Conservation (phyloP, 164 flowering plant species). For the Euptelea pleiosperma region DNA sequence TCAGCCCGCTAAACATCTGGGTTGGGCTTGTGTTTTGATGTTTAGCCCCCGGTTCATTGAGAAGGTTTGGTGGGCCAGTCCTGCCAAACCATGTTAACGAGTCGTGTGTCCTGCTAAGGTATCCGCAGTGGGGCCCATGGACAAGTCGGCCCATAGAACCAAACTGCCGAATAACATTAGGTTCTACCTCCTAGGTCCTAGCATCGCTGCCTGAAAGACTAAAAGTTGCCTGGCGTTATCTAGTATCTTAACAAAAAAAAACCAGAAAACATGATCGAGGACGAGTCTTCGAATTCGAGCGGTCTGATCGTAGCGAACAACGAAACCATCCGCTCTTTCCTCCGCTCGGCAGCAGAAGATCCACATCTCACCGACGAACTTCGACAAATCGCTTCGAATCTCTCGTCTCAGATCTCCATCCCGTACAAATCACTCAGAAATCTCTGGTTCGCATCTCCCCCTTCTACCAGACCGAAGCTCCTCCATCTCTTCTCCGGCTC, state of each 20-base stretch:
- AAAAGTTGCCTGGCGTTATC: too few species aligned
- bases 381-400: constrained; percentile 41
- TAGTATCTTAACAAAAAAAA: not conserved
- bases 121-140: too few species aligned
- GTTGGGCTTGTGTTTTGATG: too few species aligned
- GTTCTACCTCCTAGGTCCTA: too few species aligned
- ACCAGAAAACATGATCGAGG: constrained; percentile 2
- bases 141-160: too few species aligned
- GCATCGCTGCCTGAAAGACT: too few species aligned
- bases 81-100: too few species aligned
- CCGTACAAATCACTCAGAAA: constrained; percentile 52
- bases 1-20: too few species aligned
- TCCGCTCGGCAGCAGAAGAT: constrained; percentile 39
- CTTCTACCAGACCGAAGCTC: constrained; percentile 46
- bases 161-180: too few species aligned
- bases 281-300: not conserved
- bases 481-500: constrained; percentile 47
- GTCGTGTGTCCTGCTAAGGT: too few species aligned
- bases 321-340: constrained; percentile 48
- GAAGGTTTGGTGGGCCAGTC: too few species aligned
- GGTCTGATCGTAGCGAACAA: constrained; percentile 43
- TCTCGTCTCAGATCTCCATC: constrained; percentile 32
- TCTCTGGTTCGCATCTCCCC: constrained; percentile 45
- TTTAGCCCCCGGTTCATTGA: too few species aligned
- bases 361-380: constrained; percentile 36